phyloP scores from a whole-genome alignment of 129 eudicot genomes.

The Centaurea solstitialis region DNA sequence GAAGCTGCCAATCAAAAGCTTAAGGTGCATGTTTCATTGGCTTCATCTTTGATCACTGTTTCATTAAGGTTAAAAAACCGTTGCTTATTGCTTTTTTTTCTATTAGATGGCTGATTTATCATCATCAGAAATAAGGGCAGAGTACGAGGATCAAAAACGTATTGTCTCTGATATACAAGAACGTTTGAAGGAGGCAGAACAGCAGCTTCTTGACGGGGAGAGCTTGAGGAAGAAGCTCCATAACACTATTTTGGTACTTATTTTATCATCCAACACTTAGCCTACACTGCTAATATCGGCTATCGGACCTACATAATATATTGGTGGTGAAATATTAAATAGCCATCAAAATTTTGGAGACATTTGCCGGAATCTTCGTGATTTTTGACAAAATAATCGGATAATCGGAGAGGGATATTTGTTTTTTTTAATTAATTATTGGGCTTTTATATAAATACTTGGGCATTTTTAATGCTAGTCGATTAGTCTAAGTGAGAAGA shows the following conservation, averaged over 20 bases:
- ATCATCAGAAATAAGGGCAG: conserved; percentile 40
- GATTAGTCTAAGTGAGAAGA: no score
- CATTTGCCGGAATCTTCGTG: no score
- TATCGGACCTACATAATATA: no score
- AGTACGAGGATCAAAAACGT: conserved; percentile 42
- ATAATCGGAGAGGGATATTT: no score
- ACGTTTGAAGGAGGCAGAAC: conserved; percentile 48
- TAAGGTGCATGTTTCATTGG: conserved; percentile 29
- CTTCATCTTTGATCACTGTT: background rate
- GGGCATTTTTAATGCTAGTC: no score
- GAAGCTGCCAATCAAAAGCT: conserved; percentile 48
- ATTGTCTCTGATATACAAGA: conserved; percentile 41
- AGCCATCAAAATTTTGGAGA: no score
- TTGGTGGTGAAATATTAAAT: no score
- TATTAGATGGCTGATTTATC: conserved; percentile 56
- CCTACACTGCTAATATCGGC: no score
- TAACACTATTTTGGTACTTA: conserved; percentile 60
- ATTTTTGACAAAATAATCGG: no score
- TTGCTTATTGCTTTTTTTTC: background rate
- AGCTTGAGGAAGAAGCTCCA: conserved; percentile 62
- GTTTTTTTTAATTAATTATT: no score
- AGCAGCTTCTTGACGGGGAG: conserved; percentile 57
- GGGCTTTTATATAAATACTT: no score
- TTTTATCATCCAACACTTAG: background rate
- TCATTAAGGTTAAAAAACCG: background rate